Evolutionary conservation across 2,329 filamentous ascomycete genomes (phyloP).

Genomic region (Paecilomyces sp.): DNA sequence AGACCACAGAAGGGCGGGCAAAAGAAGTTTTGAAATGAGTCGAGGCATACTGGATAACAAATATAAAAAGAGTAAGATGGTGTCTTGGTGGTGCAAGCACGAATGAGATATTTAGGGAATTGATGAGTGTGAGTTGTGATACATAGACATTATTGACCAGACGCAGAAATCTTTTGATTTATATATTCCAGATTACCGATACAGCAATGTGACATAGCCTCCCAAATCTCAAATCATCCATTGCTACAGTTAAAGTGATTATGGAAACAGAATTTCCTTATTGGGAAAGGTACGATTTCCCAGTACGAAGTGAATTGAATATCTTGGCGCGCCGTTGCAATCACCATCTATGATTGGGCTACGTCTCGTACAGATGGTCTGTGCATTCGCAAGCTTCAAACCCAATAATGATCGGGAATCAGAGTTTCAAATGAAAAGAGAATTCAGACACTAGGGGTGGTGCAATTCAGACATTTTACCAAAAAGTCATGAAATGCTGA

Average conservation of each 20-base stretch:
- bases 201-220: neutral
- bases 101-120: neutral
- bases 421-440: neutral
- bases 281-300: neutral
- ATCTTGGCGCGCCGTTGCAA: neutral
- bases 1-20: neutral
- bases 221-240: conserved; percentile 3
- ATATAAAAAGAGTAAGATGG: neutral
- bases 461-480: too few species aligned
- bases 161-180: neutral
- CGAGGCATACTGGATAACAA: neutral
- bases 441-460: too few species aligned
- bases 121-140: neutral
- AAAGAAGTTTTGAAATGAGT: neutral
- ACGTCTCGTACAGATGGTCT: neutral
- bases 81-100: neutral
- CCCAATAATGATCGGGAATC: neutral
- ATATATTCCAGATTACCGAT: neutral
- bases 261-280: neutral
- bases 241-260: neutral
- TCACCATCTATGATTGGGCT: neutral
- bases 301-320: neutral
- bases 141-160: neutral
- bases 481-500: too few species aligned
- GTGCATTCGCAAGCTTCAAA: neutral